phyloP scores from a whole-genome alignment of 148 eudicot genomes.

The Bassia scoparia region DNA sequence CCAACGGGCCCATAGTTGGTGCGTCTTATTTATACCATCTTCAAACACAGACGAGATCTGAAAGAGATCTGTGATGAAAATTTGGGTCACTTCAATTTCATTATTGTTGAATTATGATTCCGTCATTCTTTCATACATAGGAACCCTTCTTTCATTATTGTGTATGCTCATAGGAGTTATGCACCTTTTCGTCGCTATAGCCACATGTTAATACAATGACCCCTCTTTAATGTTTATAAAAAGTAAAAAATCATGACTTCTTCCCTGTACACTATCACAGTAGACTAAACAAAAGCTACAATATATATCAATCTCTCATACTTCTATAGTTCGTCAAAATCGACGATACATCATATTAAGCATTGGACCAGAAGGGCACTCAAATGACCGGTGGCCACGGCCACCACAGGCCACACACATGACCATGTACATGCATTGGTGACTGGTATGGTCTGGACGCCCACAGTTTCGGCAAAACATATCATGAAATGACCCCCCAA shows the following conservation, averaged over 20 bases:
- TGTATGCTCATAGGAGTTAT: no score
- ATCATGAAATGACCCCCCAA: slow-evolving; percentile 24
- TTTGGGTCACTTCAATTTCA: no score
- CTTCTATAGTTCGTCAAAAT: slow-evolving; percentile 21
- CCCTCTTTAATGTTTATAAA: no score
- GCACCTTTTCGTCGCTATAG: no score
- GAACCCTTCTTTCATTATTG: no score
- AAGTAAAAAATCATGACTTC: background rate
- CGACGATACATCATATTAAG: slow-evolving; percentile 32
- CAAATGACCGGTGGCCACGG: slow-evolving; percentile 35
- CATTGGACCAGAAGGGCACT: slow-evolving; percentile 37
- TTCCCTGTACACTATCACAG: background rate
- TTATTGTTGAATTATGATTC: no score
- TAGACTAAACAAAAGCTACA: background rate
- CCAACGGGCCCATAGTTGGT: no score
- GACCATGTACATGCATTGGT: slow-evolving; percentile 32
- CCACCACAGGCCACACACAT: slow-evolving; percentile 35
- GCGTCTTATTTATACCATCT: no score
- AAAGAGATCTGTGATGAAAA: no score
- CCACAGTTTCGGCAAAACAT: slow-evolving; percentile 36
- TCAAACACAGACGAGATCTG: no score
- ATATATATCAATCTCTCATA: background rate
- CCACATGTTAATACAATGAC: no score
- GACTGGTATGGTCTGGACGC: slow-evolving; percentile 33
- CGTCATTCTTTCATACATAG: no score